phyloP scores from a whole-genome alignment of 352 stramenopile species.

The Elongisporangium senticosum region DNA sequence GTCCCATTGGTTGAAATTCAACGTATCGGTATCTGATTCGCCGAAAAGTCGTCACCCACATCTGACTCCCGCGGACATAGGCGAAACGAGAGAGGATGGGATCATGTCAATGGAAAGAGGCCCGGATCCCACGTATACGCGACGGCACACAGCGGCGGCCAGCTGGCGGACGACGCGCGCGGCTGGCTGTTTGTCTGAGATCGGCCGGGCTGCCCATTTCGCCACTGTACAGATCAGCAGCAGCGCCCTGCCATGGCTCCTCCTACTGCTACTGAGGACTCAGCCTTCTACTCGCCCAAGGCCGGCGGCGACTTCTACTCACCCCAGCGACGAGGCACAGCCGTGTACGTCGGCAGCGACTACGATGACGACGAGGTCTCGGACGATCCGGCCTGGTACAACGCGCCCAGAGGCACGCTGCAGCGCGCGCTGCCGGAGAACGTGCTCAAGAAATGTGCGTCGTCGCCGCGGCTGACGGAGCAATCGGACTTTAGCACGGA shows the following conservation, averaged over 20 bases:
- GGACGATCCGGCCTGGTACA: slow-evolving; percentile 69
- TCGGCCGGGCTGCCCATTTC: background rate
- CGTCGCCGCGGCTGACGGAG: slow-evolving; percentile 8
- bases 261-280: background rate
- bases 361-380: slow-evolving; percentile 54
- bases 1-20: background rate
- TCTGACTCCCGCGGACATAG: background rate
- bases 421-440: slow-evolving; percentile 45
- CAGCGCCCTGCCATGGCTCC: background rate
- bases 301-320: background rate
- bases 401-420: slow-evolving; percentile 46
- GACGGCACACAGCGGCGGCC: background rate
- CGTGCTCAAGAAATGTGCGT: slow-evolving; percentile 56
- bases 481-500: background rate
- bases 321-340: slow-evolving; percentile 10
- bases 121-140: background rate
- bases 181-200: background rate
- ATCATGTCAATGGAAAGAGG: background rate
- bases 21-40: background rate
- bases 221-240: background rate
- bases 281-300: background rate
- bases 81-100: background rate
- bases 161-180: background rate
- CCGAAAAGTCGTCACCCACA: background rate
- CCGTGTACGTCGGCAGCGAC: slow-evolving; percentile 14